A percentile compares a stretch with the other conserved stretches of the same genome.
phyloP scores from a whole-genome alignment of 2,329 filamentous ascomycete genomes.

The Amauroascus verrucosus region DNA sequence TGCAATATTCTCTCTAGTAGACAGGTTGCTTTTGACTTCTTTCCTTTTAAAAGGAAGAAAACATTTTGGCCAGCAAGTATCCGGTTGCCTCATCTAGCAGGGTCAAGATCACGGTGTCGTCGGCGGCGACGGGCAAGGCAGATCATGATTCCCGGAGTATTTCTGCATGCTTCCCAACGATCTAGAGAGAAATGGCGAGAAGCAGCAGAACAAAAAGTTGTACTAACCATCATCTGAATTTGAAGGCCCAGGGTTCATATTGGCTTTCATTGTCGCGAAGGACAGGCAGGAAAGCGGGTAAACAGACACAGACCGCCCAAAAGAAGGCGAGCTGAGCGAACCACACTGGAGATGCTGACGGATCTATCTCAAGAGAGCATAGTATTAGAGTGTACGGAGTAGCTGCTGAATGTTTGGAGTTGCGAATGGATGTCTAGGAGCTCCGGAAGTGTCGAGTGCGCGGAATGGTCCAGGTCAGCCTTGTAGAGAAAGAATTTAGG shows the following conservation, averaged over 20 bases:
- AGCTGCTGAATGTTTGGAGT: neutral
- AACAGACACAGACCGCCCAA: neutral
- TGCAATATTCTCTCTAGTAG: neutral
- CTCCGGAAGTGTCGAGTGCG: neutral
- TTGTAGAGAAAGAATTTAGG: neutral
- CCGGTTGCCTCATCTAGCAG: neutral
- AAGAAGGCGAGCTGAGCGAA: neutral
- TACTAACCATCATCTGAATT: conserved; percentile 6
- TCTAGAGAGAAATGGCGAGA: neutral
- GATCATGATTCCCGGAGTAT: neutral
- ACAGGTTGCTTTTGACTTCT: neutral
- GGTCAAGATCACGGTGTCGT: neutral
- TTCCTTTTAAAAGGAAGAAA: neutral
- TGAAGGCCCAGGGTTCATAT: neutral
- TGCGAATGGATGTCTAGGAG: neutral
- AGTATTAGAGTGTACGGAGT: neutral
- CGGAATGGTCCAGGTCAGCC: conserved; percentile 1
- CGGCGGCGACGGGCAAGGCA: neutral
- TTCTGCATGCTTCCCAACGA: neutral
- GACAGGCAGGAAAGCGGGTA: neutral
- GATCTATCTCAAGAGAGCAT: neutral
- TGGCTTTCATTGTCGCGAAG: conserved; percentile 1
- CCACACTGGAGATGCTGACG: neutral
- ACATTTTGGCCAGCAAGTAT: neutral
- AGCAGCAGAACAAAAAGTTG: neutral